A percentile compares a stretch with the other conserved stretches of the same genome.
Evolutionary conservation across 1,284 basidiomycete genomes (phyloP).

Genomic region (Schizophyllum amplum): DNA sequence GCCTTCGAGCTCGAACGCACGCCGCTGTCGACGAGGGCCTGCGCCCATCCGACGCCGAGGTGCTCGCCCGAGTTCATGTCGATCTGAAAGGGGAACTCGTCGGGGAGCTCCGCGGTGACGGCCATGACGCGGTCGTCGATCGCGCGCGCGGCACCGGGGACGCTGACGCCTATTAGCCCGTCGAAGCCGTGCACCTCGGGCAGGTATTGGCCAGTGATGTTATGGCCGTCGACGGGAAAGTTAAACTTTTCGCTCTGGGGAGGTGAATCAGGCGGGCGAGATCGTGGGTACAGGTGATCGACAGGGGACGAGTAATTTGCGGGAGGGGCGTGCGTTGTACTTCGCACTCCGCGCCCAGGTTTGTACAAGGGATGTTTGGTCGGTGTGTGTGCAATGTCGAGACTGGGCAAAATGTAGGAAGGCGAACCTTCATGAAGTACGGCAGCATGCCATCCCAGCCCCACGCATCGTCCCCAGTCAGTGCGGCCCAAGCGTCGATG

Average conservation of each 20-base stretch:
- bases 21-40: conserved; percentile 17
- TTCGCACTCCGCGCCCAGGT: too few relatives aligned
- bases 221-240: conserved; percentile 16
- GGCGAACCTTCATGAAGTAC: conserved; percentile 13
- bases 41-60: conserved; percentile 21
- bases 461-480: conserved; percentile 23
- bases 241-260: conserved; percentile 19
- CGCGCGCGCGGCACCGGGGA: conserved; percentile 14
- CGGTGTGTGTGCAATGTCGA: conserved; percentile 2
- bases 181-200: conserved; percentile 15
- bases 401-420: background rate
- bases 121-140: conserved; percentile 17
- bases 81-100: conserved; percentile 20
- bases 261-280: background rate
- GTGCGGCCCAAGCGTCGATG: conserved; percentile 18
- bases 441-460: conserved; percentile 20
- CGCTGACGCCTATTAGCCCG: conserved; percentile 16
- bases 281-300: background rate
- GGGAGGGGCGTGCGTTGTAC: too few relatives aligned
- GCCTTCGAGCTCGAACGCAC: conserved; percentile 13
- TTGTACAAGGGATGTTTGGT: too few relatives aligned
- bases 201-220: conserved; percentile 15
- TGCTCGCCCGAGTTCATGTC: conserved; percentile 21
- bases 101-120: conserved; percentile 14
- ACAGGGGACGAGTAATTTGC: background rate